These are phyloP conservation scores for Conticribra guillardii DNA, from an alignment of 108 stramenopile species.

Conservation along the genomic window DNA sequence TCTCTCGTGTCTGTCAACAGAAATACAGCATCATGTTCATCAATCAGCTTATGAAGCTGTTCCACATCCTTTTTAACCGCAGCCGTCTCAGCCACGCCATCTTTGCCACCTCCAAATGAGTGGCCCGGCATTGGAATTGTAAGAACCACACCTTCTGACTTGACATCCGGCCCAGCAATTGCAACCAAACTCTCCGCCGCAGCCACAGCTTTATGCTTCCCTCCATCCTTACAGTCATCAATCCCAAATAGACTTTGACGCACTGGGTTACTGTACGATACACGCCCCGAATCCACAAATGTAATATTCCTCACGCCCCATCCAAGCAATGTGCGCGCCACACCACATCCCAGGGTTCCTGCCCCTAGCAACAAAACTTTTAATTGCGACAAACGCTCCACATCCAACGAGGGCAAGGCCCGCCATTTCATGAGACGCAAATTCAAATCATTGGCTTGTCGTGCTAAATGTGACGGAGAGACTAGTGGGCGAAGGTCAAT, in stretches of 20 bases:
- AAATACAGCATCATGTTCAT: conserved; percentile 91
- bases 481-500: conserved; percentile 81
- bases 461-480: conserved; percentile 76
- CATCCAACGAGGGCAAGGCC: conserved; percentile 88
- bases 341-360: conserved; percentile 97
- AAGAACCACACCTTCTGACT: conserved; percentile 68
- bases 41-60: conserved; percentile 72
- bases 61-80: conserved; percentile 68
- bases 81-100: conserved; percentile 54
- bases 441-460: conserved; percentile 94
- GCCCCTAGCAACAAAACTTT: conserved; percentile 94
- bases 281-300: conserved; percentile 94
- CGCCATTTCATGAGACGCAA: conserved; percentile 99
- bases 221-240: conserved; percentile 88
- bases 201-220: conserved; percentile 89
- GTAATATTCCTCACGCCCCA: conserved; percentile 97
- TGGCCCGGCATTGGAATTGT: conserved; percentile 99
- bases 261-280: conserved; percentile 96
- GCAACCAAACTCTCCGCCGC: conserved; percentile 88
- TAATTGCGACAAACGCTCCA: conserved; percentile 74
- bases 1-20: conserved; percentile 97
- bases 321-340: conserved; percentile 91
- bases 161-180: conserved; percentile 88
- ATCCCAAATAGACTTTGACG: conserved; percentile 94
- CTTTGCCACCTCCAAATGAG: conserved; percentile 54